A percentile compares a stretch with the other conserved stretches of the same genome.
phyloP scores from a whole-genome alignment of 345 rosid genomes.

The Pelargonium nanum region DNA sequence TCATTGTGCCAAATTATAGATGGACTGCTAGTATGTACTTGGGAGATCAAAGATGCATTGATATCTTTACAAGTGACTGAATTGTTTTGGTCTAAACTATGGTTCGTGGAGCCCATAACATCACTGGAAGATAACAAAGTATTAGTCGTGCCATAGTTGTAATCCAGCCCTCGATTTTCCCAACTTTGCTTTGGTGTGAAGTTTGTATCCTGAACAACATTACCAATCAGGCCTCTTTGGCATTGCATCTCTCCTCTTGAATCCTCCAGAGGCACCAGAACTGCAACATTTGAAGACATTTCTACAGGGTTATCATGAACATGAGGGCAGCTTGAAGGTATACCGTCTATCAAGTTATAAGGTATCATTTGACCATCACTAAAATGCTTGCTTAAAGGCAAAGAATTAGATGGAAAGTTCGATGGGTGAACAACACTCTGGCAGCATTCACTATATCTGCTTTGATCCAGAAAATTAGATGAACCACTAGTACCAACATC shows the following conservation, averaged over 20 bases:
- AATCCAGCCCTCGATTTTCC: conserved; percentile 35
- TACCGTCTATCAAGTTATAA: conserved; percentile 20
- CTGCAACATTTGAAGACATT: conserved; percentile 26
- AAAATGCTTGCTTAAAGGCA: conserved; percentile 30
- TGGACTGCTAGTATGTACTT: conserved; percentile 23
- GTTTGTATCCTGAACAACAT: conserved; percentile 28
- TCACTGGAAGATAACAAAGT: conserved; percentile 26
- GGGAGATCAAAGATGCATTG: conserved; percentile 26
- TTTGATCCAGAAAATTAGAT: conserved; percentile 36
- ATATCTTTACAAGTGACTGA: conserved; percentile 14
- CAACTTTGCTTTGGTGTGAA: conserved; percentile 29
- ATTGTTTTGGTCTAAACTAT: conserved; percentile 20
- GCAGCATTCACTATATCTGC: conserved; percentile 37
- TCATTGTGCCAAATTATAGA: conserved; percentile 21
- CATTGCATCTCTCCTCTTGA: conserved; percentile 33
- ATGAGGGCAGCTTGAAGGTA: conserved; percentile 18
- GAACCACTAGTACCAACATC: conserved; percentile 28
- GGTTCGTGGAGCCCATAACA: conserved; percentile 12
- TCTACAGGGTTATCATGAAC: conserved; percentile 22
- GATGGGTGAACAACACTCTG: conserved; percentile 34
- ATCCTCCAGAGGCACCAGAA: conserved; percentile 23
- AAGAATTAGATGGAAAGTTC: conserved; percentile 36
- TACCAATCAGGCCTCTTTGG: conserved; percentile 32
- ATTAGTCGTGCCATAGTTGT: conserved; percentile 15
- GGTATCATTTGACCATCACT: conserved; percentile 21